Conservation (phyloP, 495 filamentous ascomycete genomes). For the Lepidopterella palustris region DNA sequence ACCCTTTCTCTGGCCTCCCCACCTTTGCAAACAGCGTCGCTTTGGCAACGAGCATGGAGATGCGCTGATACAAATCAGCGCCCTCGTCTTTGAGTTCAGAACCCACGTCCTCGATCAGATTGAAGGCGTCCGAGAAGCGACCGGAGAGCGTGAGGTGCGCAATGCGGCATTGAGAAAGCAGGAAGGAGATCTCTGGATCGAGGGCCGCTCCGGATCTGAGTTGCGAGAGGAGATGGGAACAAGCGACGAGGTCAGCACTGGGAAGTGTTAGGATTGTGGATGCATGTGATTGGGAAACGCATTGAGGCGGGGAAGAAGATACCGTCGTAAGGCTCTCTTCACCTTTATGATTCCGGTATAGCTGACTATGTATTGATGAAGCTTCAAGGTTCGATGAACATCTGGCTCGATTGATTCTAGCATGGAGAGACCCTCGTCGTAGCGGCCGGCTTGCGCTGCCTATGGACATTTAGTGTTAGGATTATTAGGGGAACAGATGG, state of each 20-base stretch:
- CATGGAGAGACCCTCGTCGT: slow-evolving; percentile 59
- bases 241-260: slow-evolving; percentile 19
- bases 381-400: slow-evolving; percentile 65
- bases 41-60: slow-evolving; percentile 71
- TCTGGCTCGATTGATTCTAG: slow-evolving; percentile 63
- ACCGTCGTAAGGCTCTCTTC: slow-evolving; percentile 20
- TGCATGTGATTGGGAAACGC: background rate
- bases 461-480: slow-evolving; percentile 31
- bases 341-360: slow-evolving; percentile 25
- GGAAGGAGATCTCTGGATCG: slow-evolving; percentile 65
- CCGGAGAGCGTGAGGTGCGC: slow-evolving; percentile 61
- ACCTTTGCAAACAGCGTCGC: slow-evolving; percentile 62
- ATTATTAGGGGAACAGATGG: background rate
- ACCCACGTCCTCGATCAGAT: slow-evolving; percentile 61
- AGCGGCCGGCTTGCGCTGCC: slow-evolving; percentile 59
- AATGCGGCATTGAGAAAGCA: slow-evolving; percentile 63
- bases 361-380: slow-evolving; percentile 68
- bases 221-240: slow-evolving; percentile 3
- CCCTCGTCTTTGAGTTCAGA: slow-evolving; percentile 58
- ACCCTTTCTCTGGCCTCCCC: slow-evolving; percentile 71
- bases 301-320: background rate
- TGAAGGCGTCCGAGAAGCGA: slow-evolving; percentile 57
- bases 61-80: slow-evolving; percentile 66
- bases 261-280: background rate
- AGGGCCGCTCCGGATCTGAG: slow-evolving; percentile 13